Evolutionary conservation across 2,329 filamentous ascomycete species (phyloP).

Genomic region (Myriosclerotinia scirpicola): DNA sequence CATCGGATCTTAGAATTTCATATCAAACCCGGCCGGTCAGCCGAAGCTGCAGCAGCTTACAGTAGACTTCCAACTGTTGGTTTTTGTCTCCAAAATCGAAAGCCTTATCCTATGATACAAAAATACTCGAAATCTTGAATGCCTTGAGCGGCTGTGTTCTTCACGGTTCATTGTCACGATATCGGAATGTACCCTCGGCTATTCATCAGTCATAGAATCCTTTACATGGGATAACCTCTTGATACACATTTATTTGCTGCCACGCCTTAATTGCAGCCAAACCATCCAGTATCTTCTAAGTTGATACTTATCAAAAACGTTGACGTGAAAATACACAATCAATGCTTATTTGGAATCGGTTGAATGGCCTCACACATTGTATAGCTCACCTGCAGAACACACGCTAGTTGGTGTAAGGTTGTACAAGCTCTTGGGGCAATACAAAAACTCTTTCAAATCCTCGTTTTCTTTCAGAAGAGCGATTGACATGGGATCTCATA

Average conservation of each 20-base stretch:
- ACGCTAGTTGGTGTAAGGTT: neutral
- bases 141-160: neutral
- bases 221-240: neutral
- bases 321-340: neutral
- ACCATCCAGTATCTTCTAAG: neutral
- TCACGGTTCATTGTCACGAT: neutral
- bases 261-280: neutral
- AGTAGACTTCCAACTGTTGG: conserved; percentile 8
- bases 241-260: conserved; percentile 2
- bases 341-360: neutral
- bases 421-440: neutral
- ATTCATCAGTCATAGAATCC: neutral
- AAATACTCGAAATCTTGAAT: neutral
- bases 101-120: neutral
- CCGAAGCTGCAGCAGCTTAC: neutral
- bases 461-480: neutral
- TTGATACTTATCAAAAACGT: neutral
- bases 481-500: neutral
- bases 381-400: neutral
- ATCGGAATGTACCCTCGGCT: neutral
- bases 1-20: neutral
- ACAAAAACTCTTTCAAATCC: neutral
- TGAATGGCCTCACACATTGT: neutral
- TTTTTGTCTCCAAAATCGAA: neutral
- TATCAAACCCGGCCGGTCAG: neutral